Conservation (phyloP, 2,329 filamentous ascomycete species). For the Reticulascus tulasneorum region DNA sequence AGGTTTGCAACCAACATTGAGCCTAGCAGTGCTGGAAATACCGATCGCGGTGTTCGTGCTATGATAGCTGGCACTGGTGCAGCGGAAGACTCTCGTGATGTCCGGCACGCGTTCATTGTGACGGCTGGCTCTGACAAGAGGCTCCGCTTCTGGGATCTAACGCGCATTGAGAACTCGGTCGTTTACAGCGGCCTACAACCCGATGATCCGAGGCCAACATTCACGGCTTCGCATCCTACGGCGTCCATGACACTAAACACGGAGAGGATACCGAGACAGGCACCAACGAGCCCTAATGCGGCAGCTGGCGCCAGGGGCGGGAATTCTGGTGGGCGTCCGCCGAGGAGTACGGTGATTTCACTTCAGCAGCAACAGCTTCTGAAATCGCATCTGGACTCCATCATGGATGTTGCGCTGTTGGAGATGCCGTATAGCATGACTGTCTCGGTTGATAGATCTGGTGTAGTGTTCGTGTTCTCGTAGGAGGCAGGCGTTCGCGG, state of each 20-base stretch:
- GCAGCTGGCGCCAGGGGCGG: constrained; percentile 24
- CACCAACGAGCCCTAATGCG: constrained; percentile 24
- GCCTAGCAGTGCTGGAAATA: constrained; percentile 47
- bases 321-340: constrained; percentile 40
- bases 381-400: constrained; percentile 79
- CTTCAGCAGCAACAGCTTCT: constrained; percentile 83
- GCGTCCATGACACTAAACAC: constrained; percentile 62
- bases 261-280: constrained; percentile 51
- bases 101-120: constrained; percentile 77
- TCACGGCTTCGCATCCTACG: constrained; percentile 59
- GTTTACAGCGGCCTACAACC: constrained; percentile 74
- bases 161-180: constrained; percentile 70
- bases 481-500: no score
- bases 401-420: constrained; percentile 83
- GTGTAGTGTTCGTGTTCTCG: constrained; percentile 78
- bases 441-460: constrained; percentile 82
- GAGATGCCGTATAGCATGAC: constrained; percentile 92
- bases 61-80: constrained; percentile 70
- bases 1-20: constrained; percentile 77
- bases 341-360: constrained; percentile 80
- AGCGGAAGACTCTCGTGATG: constrained; percentile 66
- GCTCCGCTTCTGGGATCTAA: constrained; percentile 89
- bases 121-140: constrained; percentile 87
- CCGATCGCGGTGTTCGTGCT: constrained; percentile 67
- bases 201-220: constrained; percentile 71